Evolutionary conservation across 192 early-diverging fungal genomes (phyloP).

Genomic region (Coemansia sp.): DNA sequence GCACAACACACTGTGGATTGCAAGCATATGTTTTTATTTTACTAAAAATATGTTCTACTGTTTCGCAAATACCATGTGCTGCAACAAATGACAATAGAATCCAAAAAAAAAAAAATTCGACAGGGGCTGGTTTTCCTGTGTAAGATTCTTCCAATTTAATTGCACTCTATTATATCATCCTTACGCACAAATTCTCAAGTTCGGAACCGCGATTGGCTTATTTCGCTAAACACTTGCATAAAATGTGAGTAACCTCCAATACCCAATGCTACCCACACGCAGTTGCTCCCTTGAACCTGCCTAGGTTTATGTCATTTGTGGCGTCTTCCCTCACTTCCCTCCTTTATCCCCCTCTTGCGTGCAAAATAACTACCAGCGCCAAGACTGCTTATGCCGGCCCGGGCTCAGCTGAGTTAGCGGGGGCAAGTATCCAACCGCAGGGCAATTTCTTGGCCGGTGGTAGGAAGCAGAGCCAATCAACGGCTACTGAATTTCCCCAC

Average conservation of each 20-base stretch:
- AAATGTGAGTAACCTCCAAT: background rate
- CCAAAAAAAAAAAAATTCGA: background rate
- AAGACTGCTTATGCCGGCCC: background rate
- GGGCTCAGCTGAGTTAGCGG: background rate
- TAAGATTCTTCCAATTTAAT: background rate
- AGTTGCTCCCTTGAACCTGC: background rate
- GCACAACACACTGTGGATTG: too few relatives aligned
- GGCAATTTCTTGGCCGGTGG: background rate
- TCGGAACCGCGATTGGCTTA: background rate
- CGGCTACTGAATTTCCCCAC: background rate
- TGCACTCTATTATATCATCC: background rate
- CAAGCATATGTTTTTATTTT: too few relatives aligned
- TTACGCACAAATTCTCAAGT: background rate
- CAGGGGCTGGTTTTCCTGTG: too few relatives aligned
- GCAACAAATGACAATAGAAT: background rate
- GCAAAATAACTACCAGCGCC: background rate
- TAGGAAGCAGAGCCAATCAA: background rate
- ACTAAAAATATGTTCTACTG: background rate
- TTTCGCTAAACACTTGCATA: background rate
- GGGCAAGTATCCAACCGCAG: background rate
- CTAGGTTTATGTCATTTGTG: too few relatives aligned
- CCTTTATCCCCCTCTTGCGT: background rate
- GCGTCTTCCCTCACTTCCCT: too few relatives aligned
- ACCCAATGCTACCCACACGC: background rate
- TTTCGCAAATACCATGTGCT: background rate